A percentile compares a stretch with the other conserved stretches of the same genome.
Evolutionary conservation across 139 green algal genomes (phyloP).

Genomic region (Micractinium conductrix): DNA sequence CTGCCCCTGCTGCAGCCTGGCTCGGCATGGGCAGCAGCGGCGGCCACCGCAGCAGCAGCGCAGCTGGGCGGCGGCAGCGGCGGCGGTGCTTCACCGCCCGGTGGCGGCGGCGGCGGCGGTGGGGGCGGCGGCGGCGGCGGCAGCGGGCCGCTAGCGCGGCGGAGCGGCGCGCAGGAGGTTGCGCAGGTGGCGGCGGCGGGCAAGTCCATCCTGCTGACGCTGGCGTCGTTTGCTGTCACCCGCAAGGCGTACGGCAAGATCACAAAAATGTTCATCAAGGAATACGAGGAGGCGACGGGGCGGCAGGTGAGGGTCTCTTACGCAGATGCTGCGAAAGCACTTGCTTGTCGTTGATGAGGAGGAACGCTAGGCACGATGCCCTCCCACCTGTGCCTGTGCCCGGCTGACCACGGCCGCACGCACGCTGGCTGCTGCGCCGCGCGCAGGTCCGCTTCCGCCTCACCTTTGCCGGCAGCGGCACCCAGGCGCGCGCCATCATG

Average conservation of each 20-base stretch:
- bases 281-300: constrained; percentile 65
- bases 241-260: constrained; percentile 64
- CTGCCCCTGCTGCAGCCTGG: not conserved
- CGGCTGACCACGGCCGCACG: too few species aligned
- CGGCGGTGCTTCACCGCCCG: not conserved
- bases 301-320: too few species aligned
- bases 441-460: constrained; percentile 84
- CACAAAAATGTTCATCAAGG: constrained; percentile 65
- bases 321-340: too few species aligned
- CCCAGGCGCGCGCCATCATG: constrained; percentile 81
- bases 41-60: constrained; percentile 2
- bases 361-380: too few species aligned
- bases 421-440: too few species aligned
- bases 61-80: constrained; percentile 25
- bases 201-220: constrained; percentile 58
- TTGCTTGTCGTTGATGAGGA: too few species aligned
- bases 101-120: constrained; percentile 3
- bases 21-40: constrained; percentile 8
- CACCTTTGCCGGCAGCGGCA: constrained; percentile 78
- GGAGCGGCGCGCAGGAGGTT: constrained; percentile 3
- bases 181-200: constrained; percentile 25
- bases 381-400: too few species aligned
- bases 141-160: not conserved
- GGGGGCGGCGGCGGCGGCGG: constrained; percentile 18
- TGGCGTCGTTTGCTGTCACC: constrained; percentile 85